Evolutionary conservation across 441 rosid species (phyloP), one percentile per base, ranked within the genome.

Genomic region (Adansonia rubrostipa): DNA sequence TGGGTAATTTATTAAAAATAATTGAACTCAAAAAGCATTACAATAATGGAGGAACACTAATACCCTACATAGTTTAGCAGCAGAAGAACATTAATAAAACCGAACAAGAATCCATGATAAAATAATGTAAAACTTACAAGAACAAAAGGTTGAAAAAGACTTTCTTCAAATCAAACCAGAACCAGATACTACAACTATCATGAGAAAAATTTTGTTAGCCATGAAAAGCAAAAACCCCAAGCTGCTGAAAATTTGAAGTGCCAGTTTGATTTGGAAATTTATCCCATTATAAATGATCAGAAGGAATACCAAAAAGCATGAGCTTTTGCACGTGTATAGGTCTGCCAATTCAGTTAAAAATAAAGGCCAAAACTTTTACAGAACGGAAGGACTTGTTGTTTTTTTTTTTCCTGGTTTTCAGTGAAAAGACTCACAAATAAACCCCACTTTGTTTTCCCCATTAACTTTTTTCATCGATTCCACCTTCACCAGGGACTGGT

Each of bases 391-490:
- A 8, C 0, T 60, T 79, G 77, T 56, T 56, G 5, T 56, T 36
- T 56, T n/a, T 56, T 24, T 24, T 24, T 24, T 89, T 76, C 92
- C 89, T 86, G 89, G 84, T 78, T 86, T 92, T 87, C 89, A 86
- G 92, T 83, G 87, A 85, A 77, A 45, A 36, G 78, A 71, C 62
- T 78, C 84, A 83, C 75, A 86, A 86, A 76, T 45, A 40, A 85
- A 77, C 80, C 85, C 87, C 86, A 80, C 86, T 75, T 36, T 86
- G 69, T 80, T 72, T 77, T 36, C 42, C 79, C 58, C 75, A 56
- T 61, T 68, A 4, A 40, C 65, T 62, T 40, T 19, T 60, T n/a
- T 42, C 66, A 57, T 22, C 57, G 36, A 51, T 77, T 80, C 73
- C 78, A 71, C 81, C 74, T 56, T 79, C 76, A 47, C 76, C 68